Percentiles rank a stretch among this genome's conserved stretches.
phyloP scores from a whole-genome alignment of 2,329 filamentous ascomycete genomes.

The Fusarium luffae region DNA sequence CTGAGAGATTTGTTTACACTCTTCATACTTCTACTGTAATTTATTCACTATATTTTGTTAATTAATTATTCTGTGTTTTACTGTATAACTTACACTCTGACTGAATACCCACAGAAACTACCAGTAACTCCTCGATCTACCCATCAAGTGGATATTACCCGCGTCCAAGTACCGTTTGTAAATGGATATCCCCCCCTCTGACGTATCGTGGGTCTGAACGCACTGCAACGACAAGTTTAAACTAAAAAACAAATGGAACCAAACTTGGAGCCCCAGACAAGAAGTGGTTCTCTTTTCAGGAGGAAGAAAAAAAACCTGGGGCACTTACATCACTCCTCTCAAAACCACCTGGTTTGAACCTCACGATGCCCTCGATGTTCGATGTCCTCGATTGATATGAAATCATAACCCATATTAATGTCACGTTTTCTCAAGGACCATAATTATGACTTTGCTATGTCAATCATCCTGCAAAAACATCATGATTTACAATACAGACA shows the following conservation, averaged over 20 bases:
- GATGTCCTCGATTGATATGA: conserved; percentile 5
- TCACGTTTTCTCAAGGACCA: neutral
- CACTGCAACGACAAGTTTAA: conserved; percentile 12
- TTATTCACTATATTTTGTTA: no score
- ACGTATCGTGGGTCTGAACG: conserved; percentile 33
- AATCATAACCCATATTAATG: conserved; percentile 19
- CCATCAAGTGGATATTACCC: conserved; percentile 27
- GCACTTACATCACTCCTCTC: conserved; percentile 28
- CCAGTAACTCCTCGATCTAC: conserved; percentile 17
- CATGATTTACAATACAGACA: neutral
- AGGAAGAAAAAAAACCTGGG: conserved; percentile 2
- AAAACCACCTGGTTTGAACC: neutral
- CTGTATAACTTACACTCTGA: neutral
- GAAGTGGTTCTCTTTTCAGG: conserved; percentile 10
- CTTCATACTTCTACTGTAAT: no score
- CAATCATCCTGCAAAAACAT: neutral
- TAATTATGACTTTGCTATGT: conserved; percentile 10
- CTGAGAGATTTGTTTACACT: neutral
- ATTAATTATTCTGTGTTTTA: no score
- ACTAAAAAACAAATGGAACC: conserved; percentile 1
- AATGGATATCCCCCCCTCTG: conserved; percentile 12
- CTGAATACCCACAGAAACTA: conserved; percentile 1
- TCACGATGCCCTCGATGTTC: conserved; percentile 26
- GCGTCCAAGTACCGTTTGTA: neutral
- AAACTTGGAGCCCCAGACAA: conserved; percentile 22